Percentiles rank a stretch among this genome's conserved stretches.
phyloP scores from a whole-genome alignment of 2,329 filamentous ascomycete genomes.

The Pseudogymnoascus verrucosus region DNA sequence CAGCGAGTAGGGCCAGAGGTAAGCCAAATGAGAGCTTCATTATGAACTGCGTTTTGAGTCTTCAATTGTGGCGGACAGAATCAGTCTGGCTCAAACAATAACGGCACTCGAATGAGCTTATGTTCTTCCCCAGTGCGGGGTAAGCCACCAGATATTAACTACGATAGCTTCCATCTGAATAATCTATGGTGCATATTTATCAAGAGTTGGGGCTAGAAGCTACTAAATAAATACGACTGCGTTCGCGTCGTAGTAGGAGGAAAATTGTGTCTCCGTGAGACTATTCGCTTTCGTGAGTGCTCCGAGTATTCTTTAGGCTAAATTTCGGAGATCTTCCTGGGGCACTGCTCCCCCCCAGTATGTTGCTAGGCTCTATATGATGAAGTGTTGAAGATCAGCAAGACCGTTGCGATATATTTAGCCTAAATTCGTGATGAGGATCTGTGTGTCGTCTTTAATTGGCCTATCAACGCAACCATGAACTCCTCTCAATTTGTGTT shows the following conservation, averaged over 20 bases:
- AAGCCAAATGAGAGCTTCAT: background rate
- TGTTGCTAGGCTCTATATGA: background rate
- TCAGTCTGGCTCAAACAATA: background rate
- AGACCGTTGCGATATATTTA: background rate
- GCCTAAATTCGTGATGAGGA: background rate
- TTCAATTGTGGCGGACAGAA: background rate
- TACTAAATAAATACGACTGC: background rate
- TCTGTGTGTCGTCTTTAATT: background rate
- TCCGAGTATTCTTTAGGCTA: background rate
- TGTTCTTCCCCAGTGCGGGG: background rate
- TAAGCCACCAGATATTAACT: background rate
- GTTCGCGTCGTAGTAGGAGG: background rate
- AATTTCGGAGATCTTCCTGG: background rate
- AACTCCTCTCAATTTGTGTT: background rate
- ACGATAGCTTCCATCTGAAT: background rate
- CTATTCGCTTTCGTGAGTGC: background rate
- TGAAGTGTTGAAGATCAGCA: background rate
- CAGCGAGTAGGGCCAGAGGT: constrained; percentile 11
- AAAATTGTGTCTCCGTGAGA: background rate
- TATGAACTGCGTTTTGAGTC: background rate
- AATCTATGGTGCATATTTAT: background rate
- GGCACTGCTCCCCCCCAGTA: background rate
- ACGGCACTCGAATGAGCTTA: background rate
- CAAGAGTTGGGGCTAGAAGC: background rate
- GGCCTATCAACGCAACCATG: background rate